These are phyloP conservation scores for Picea abies DNA, from an alignment of 83 land plant species.

Conservation along the genomic window DNA sequence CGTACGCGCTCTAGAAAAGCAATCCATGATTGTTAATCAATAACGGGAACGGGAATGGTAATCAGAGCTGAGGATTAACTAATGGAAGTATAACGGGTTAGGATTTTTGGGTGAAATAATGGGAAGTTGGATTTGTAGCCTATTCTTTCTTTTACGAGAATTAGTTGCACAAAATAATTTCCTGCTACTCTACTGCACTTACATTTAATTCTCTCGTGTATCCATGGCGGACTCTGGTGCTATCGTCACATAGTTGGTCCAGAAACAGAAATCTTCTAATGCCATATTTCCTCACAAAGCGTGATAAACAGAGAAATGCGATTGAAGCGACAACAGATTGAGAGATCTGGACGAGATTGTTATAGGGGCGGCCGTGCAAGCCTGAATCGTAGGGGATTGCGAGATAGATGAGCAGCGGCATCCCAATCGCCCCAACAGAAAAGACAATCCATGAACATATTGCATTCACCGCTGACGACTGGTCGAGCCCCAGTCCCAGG, in stretches of 20 bases:
- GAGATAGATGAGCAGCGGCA: conserved; percentile 62
- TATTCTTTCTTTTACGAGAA: no score
- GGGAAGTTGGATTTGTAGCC: no score
- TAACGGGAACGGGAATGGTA: no score
- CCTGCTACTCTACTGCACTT: no score
- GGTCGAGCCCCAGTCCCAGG: conserved; percentile 77
- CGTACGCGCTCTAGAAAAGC: conserved; percentile 54
- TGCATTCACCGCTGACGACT: conserved; percentile 33
- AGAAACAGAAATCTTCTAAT: conserved; percentile 72
- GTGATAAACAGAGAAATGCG: conserved; percentile 67
- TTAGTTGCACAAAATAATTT: no score
- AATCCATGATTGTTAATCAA: no score
- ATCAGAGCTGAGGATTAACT: no score
- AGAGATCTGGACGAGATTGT: conserved; percentile 65
- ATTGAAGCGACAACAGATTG: conserved; percentile 61
- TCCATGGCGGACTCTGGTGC: conserved; percentile 50
- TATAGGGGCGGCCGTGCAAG: conserved; percentile 53
- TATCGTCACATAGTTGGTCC: conserved; percentile 64
- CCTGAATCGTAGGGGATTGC: conserved; percentile 41
- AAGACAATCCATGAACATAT: conserved; percentile 65
- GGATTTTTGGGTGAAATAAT: no score
- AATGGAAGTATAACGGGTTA: no score
- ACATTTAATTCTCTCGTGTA: conserved; percentile 55
- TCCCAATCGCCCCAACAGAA: conserved; percentile 43
- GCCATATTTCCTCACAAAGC: conserved; percentile 56